Base-by-base conservation (phyloP, 371 early-diverging fungal genomes). In the Mucor lusitanicus region DNA sequence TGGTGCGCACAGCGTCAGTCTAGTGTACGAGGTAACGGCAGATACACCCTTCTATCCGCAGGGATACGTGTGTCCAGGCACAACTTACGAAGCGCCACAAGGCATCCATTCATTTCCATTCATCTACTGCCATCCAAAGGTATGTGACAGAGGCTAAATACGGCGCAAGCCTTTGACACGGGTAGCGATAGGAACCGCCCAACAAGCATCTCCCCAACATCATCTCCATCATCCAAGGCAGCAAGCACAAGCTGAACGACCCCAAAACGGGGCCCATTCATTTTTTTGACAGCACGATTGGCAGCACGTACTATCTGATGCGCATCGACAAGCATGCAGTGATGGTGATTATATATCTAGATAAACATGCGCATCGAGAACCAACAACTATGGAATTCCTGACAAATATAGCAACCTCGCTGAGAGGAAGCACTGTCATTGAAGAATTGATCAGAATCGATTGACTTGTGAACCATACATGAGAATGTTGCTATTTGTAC, bases 41-140 rank as follows among this genome's bases (percentile, higher is more conserved):
- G 73, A 76, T 11, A 76, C 77, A 0, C 85, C 85, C 3, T 90
- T 87, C 59, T 74, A 84, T 48, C 76, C 78, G 1, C 72, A 82
- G 35, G 90, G 90, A 0, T 88, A 86, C 63, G 78, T 83, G 3
- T 82, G 82, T 55, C 77, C 62, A n/a, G 56, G 56, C 3, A 74
- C 78, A 1, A 73, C 83, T 0, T 90, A 88, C 63, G 85, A 88
- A 55, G 61, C 86, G n/a, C 88, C 88, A 3, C 84, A 85, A 23
- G 90, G 89, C 0, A 68, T 87, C 28, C 85, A 87, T 58, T 90
- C 90, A 1, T 90, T 90, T 63, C 90, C 88, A 12, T 88, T 85
- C 48, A 88, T 90, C 59, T 90, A 85, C 59, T 82, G 85, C 63
- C 82, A 84, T 67, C 90, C 89, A 40, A 82, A 85, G 63, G 88